Evolutionary conservation across 2,329 filamentous ascomycete species (phyloP).

Genomic region (Phoma sp.): DNA sequence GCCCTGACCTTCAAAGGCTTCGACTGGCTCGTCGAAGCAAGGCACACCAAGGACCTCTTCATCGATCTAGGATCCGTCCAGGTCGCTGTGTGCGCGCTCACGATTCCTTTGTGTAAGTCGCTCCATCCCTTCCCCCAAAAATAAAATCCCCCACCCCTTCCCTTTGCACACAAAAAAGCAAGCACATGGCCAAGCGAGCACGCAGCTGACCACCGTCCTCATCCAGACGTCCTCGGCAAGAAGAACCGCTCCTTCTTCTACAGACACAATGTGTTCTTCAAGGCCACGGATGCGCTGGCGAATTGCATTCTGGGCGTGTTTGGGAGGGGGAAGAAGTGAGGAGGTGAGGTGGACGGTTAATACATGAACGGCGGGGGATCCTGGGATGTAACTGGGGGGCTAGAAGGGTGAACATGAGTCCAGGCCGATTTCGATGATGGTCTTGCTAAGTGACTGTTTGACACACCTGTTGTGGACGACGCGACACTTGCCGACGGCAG

Average conservation of each 20-base stretch:
- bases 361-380: too few relatives aligned
- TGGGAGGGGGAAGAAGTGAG: too few relatives aligned
- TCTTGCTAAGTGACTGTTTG: too few relatives aligned
- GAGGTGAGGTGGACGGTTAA: too few relatives aligned
- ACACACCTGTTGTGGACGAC: too few relatives aligned
- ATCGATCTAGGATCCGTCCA: slow-evolving; percentile 77
- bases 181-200: too few relatives aligned
- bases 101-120: slow-evolving; percentile 78
- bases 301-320: too few relatives aligned
- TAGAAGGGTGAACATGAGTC: too few relatives aligned
- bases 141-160: background rate
- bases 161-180: background rate
- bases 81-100: slow-evolving; percentile 74
- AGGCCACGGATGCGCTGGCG: slow-evolving; percentile 38
- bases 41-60: slow-evolving; percentile 71
- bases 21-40: slow-evolving; percentile 72
- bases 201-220: background rate
- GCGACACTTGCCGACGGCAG: too few relatives aligned
- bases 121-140: background rate
- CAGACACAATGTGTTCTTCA: slow-evolving; percentile 44
- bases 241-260: slow-evolving; percentile 44
- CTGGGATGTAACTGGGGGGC: too few relatives aligned
- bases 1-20: slow-evolving; percentile 83
- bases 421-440: too few relatives aligned
- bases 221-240: slow-evolving; percentile 43